Base-by-base conservation (phyloP, 2,329 filamentous ascomycete species). In the Thelonectria olida region DNA sequence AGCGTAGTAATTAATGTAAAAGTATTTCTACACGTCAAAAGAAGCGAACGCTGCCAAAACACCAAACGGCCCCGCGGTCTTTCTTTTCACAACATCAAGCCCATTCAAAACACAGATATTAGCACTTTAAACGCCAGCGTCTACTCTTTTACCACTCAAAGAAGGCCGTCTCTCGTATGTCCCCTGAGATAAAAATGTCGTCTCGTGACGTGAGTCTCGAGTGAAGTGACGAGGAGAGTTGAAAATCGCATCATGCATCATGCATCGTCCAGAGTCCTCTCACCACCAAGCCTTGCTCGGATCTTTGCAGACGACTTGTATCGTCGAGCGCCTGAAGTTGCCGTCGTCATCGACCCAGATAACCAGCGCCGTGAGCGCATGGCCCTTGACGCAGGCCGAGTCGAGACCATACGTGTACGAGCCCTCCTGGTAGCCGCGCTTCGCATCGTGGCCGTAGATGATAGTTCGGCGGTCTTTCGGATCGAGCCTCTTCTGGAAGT, bases 401-500 rank as follows among this genome's bases (percentile, higher is more conserved):
- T 98, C 96, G 47, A 98, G 81, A 0, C 96, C 96, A 72, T 93
- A 92, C 4, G 90, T 92, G 76, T 92, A 96, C 49, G 85, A 82
- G 50, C 86, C 71, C 61, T 82, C 67, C 28, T 70, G 73, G 50
- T 96, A 84, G 0, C 93, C 93, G 3, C 80, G 79, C 70, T 89
- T 89, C 20, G 92, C 87, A 74, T 97, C 92, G 74, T 98, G 95
- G 5, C 94, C 94, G 76, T 97, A 97, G 58, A 97, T 84, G 39
- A 97, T 90, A 1, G 91, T 92, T 39, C 82, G 86, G 9, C 85
- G 81, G 27, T 77, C 67, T 12, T 63, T 48, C 25, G 71, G 63
- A 45, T 60, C 62, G 2, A 74, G 60, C 23, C 71, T 71, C 54
- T 74, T 74, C 69, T 89, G 84, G 58, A 77, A 75, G 55, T 78